Conservation (phyloP, 345 rosid species). For the Abelmoschus esculentus region DNA sequence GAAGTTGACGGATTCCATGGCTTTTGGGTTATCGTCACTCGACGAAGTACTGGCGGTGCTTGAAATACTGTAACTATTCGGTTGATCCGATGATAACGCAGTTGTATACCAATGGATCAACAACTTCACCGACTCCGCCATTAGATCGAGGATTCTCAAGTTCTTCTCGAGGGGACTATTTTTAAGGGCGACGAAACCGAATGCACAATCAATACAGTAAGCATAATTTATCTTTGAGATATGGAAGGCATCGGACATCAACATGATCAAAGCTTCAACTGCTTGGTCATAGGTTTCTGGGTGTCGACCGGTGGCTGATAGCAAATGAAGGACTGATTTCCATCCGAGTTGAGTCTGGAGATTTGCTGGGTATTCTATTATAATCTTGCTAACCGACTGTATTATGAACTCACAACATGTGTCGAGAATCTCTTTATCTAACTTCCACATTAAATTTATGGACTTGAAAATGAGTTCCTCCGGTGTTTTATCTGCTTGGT, state of each 20-base stretch:
- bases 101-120: slow-evolving; percentile 49
- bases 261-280: slow-evolving; percentile 53
- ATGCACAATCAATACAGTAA: slow-evolving; percentile 70
- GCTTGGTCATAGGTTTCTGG: slow-evolving; percentile 68
- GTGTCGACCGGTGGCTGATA: slow-evolving; percentile 61
- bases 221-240: slow-evolving; percentile 51
- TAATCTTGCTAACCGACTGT: slow-evolving; percentile 52
- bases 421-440: slow-evolving; percentile 79
- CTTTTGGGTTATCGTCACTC: slow-evolving; percentile 39
- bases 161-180: slow-evolving; percentile 66
- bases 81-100: slow-evolving; percentile 31
- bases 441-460: slow-evolving; percentile 77
- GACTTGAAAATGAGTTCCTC: slow-evolving; percentile 78
- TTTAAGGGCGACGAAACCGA: slow-evolving; percentile 64
- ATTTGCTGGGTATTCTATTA: slow-evolving; percentile 49
- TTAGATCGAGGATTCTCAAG: slow-evolving; percentile 54
- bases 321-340: slow-evolving; percentile 67
- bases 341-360: slow-evolving; percentile 67
- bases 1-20: slow-evolving; percentile 23
- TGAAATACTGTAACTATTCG: slow-evolving; percentile 27
- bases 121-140: slow-evolving; percentile 52
- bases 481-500: slow-evolving; percentile 35
- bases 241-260: slow-evolving; percentile 46
- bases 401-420: slow-evolving; percentile 52
- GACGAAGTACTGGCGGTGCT: slow-evolving; percentile 36